Evolutionary conservation across 805 yeast species (phyloP).

Genomic region (Isabelozyma heimii): DNA sequence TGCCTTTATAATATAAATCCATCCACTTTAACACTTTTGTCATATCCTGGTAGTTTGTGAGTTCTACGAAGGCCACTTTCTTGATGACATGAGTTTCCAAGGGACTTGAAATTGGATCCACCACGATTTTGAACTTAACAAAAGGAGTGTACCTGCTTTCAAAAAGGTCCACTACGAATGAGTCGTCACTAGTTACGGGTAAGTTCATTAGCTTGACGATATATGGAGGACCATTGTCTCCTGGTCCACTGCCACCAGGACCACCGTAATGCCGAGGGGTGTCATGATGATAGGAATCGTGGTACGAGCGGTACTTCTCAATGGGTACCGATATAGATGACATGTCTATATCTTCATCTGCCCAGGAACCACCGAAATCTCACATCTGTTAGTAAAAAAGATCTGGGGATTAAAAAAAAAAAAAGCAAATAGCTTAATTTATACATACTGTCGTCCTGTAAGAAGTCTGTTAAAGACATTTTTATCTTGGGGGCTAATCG

Average conservation of each 20-base stretch:
- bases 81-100: constrained; percentile 37
- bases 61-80: constrained; percentile 65
- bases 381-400: constrained; percentile 3
- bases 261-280: constrained; percentile 1
- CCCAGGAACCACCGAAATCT: constrained; percentile 50
- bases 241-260: constrained; percentile 3
- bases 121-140: constrained; percentile 59
- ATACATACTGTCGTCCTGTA: constrained; percentile 44
- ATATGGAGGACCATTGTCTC: constrained; percentile 52
- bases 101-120: constrained; percentile 44
- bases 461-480: constrained; percentile 46
- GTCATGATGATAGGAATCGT: background rate
- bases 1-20: constrained; percentile 51
- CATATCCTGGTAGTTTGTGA: constrained; percentile 49
- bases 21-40: constrained; percentile 61
- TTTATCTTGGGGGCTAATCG: constrained; percentile 40
- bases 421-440: background rate
- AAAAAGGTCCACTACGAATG: constrained; percentile 57
- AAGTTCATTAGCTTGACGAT: constrained; percentile 62
- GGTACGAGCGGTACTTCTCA: constrained; percentile 21
- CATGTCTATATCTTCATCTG: constrained; percentile 44
- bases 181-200: constrained; percentile 52
- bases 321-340: constrained; percentile 46
- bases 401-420: background rate
- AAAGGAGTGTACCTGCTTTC: constrained; percentile 58